These are phyloP conservation scores for Pulveroboletus sp. DNA, from an alignment of 768 basidiomycete species.

Conservation along the genomic window DNA sequence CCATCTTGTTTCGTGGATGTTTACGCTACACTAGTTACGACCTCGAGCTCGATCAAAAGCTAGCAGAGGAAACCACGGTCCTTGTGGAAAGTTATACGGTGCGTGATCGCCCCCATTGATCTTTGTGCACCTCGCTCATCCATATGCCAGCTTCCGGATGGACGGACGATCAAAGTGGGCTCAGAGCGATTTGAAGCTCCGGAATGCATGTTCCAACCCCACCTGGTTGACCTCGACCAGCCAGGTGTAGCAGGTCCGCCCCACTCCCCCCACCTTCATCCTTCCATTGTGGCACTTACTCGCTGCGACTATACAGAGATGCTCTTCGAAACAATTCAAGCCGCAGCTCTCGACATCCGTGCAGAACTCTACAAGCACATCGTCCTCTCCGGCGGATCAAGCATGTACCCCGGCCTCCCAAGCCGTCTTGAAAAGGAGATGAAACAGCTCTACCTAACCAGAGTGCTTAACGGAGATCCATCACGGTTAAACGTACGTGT, in stretches of 20 bases:
- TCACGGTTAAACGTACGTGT: constrained; percentile 77
- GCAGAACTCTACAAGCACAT: constrained; percentile 96
- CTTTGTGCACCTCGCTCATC: constrained; percentile 4
- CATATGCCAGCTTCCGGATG: constrained; percentile 77
- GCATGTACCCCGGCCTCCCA: constrained; percentile 98
- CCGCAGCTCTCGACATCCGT: constrained; percentile 86
- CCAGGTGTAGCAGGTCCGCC: constrained; percentile 87
- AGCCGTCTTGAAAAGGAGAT: constrained; percentile 98
- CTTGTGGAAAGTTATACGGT: constrained; percentile 97
- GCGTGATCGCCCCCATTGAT: constrained; percentile 21
- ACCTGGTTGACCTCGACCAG: constrained; percentile 95
- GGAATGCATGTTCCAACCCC: constrained; percentile 99
- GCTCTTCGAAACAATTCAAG: constrained; percentile 94
- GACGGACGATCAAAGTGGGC: constrained; percentile 94
- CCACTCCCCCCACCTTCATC: background rate
- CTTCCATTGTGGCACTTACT: background rate
- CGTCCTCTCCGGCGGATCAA: constrained; percentile 95
- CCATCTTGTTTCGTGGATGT: background rate
- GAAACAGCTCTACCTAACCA: constrained; percentile 96
- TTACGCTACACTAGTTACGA: constrained; percentile 65
- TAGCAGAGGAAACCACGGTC: constrained; percentile 95
- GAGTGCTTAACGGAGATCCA: constrained; percentile 83
- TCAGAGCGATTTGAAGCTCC: constrained; percentile 98
- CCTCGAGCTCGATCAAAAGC: constrained; percentile 88
- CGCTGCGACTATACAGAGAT: constrained; percentile 57